Evolutionary conservation across 2,329 filamentous ascomycete species (phyloP).

Genomic region (Chrysoporthe austroafricana): DNA sequence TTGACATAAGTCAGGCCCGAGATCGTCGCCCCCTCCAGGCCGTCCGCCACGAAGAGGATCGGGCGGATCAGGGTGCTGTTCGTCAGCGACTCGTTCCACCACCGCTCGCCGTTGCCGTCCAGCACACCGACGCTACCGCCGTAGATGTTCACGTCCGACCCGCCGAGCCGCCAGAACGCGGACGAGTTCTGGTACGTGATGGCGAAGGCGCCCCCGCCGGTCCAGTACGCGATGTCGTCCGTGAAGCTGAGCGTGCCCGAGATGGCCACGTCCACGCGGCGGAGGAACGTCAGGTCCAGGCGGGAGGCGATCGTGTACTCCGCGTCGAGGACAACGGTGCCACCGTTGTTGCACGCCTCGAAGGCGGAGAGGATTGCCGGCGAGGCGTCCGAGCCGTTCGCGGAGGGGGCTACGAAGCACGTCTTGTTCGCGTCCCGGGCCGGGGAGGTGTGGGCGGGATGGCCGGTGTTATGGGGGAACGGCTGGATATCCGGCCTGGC

Average conservation of each 20-base stretch:
- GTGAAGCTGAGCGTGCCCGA: slow-evolving; percentile 45
- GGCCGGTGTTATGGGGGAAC: slow-evolving; percentile 17
- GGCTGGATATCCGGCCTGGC: slow-evolving; percentile 14
- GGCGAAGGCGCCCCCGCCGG: slow-evolving; percentile 53
- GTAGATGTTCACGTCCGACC: slow-evolving; percentile 61
- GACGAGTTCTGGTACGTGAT: slow-evolving; percentile 61
- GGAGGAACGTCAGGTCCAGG: slow-evolving; percentile 59
- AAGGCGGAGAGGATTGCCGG: slow-evolving; percentile 58
- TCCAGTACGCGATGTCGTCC: slow-evolving; percentile 63
- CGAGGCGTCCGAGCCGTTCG: slow-evolving; percentile 35
- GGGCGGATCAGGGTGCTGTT: slow-evolving; percentile 57
- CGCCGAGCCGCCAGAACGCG: slow-evolving; percentile 62
- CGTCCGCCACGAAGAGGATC: slow-evolving; percentile 57
- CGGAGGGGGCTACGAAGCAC: slow-evolving; percentile 35
- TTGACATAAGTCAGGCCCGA: slow-evolving; percentile 56
- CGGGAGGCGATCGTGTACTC: slow-evolving; percentile 61
- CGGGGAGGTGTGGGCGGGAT: slow-evolving; percentile 24
- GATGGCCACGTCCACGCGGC: slow-evolving; percentile 59
- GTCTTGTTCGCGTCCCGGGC: slow-evolving; percentile 32
- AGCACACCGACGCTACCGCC: slow-evolving; percentile 51
- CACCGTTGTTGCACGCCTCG: slow-evolving; percentile 63
- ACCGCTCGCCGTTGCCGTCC: slow-evolving; percentile 63
- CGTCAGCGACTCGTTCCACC: slow-evolving; percentile 54
- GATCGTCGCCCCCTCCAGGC: slow-evolving; percentile 53
- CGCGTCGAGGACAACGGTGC: slow-evolving; percentile 59